These are phyloP conservation scores for Amanita brunnescens DNA, from an alignment of 768 basidiomycete species.

Conservation along the genomic window DNA sequence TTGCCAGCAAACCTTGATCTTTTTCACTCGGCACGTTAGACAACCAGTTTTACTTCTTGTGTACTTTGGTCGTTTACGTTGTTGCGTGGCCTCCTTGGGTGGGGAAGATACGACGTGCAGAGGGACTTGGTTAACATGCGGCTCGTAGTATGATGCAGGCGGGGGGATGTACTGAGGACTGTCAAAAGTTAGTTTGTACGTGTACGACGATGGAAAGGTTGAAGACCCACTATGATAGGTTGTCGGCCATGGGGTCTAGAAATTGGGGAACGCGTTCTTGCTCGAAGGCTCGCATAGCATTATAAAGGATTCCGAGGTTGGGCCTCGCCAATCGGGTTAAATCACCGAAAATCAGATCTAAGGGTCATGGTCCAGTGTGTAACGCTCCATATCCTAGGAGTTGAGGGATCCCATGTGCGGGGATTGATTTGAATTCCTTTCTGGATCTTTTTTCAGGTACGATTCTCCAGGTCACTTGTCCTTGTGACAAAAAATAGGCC, in stretches of 20 bases:
- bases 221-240: conserved; percentile 44
- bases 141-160: conserved; percentile 30
- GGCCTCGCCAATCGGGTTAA: conserved; percentile 35
- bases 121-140: conserved; percentile 26
- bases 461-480: conserved; percentile 18
- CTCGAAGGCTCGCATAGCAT: conserved; percentile 36
- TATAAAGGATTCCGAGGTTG: conserved; percentile 38
- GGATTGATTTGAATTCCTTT: conserved; percentile 35
- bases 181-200: conserved; percentile 14
- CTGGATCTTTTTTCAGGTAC: conserved; percentile 32
- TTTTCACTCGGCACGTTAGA: conserved; percentile 86
- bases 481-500: conserved; percentile 14
- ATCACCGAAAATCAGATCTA: conserved; percentile 66
- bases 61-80: conserved; percentile 84
- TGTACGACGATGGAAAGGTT: conserved; percentile 5
- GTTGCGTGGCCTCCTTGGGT: conserved; percentile 37
- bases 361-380: conserved; percentile 46
- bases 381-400: conserved; percentile 36
- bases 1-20: conserved; percentile 69
- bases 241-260: conserved; percentile 41
- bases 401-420: conserved; percentile 30
- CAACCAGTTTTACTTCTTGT: conserved; percentile 93
- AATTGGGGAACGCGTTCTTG: conserved; percentile 27
- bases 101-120: conserved; percentile 41
- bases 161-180: conserved; percentile 34